These are phyloP conservation scores for Colletotrichum noveboracense DNA, from an alignment of 2,329 filamentous ascomycete species.

Conservation along the genomic window DNA sequence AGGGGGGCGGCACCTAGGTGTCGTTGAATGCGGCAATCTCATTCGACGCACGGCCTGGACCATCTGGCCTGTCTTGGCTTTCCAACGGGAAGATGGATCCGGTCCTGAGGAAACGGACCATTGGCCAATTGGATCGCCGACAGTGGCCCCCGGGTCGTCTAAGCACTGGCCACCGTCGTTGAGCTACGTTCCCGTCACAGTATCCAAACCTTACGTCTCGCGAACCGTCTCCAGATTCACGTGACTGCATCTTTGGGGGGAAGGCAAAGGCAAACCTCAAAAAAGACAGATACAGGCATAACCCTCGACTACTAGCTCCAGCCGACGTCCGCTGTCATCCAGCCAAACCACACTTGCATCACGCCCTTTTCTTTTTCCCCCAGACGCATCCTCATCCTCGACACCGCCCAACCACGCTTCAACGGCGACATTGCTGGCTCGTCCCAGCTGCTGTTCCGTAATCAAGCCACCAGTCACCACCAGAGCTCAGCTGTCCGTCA, in stretches of 20 bases:
- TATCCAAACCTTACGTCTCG: neutral
- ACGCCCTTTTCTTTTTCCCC: neutral
- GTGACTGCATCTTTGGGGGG: neutral
- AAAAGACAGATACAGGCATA: neutral
- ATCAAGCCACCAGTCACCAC: neutral
- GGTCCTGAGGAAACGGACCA: neutral
- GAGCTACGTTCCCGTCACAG: neutral
- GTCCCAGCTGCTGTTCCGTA: neutral
- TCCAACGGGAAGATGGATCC: slow-evolving; percentile 9
- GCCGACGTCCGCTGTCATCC: neutral
- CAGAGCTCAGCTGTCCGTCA: neutral
- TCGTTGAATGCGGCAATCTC: neutral
- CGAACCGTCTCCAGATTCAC: neutral
- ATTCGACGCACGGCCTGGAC: neutral
- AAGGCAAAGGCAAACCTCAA: neutral
- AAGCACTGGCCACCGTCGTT: neutral
- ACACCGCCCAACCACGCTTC: neutral
- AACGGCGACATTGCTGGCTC: neutral
- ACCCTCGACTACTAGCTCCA: neutral
- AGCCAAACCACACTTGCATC: neutral
- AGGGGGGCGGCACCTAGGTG: neutral
- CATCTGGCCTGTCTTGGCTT: neutral
- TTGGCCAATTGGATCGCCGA: neutral
- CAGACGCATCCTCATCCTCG: neutral
- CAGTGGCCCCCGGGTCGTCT: neutral